A percentile compares a stretch with the other conserved stretches of the same genome.
These are phyloP conservation scores for Rhodomyrtus tomentosa DNA, from an alignment of 345 rosid genomes.

Conservation along the genomic window DNA sequence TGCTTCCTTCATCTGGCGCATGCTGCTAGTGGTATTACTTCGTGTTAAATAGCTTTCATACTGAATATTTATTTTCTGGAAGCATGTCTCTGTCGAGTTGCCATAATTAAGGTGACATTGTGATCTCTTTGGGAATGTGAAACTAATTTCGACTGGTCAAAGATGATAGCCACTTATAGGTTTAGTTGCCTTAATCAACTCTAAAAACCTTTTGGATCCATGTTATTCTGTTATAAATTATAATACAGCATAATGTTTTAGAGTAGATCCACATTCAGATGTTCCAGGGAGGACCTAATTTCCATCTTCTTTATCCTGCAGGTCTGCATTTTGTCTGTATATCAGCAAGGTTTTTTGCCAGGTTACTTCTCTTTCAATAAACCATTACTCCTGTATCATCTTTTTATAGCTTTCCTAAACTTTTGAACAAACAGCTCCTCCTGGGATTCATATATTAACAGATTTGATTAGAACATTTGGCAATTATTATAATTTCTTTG, in stretches of 20 bases:
- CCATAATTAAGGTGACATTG: background rate
- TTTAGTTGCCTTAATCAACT: background rate
- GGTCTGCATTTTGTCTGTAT: slow-evolving; percentile 30
- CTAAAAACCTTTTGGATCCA: background rate
- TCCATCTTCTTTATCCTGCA: background rate
- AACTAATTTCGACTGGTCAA: background rate
- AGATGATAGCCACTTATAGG: background rate
- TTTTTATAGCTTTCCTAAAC: background rate
- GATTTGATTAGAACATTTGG: no score
- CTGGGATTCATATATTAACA: no score
- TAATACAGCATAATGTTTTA: background rate
- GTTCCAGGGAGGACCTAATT: background rate
- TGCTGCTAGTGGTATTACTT: background rate
- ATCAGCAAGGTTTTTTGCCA: slow-evolving; percentile 54
- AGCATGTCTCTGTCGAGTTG: background rate
- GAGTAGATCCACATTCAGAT: background rate
- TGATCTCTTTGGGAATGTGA: background rate
- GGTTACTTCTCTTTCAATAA: slow-evolving; percentile 22
- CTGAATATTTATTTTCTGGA: background rate
- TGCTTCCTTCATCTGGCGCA: background rate
- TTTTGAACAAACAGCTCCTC: background rate
- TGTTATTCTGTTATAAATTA: background rate
- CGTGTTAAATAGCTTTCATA: background rate
- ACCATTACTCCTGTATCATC: background rate
- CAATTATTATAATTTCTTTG: background rate